Evolutionary conservation across 2,329 filamentous ascomycete species (phyloP), one percentile per base, ranked within the genome.

Genomic region (Chalara sp.): DNA sequence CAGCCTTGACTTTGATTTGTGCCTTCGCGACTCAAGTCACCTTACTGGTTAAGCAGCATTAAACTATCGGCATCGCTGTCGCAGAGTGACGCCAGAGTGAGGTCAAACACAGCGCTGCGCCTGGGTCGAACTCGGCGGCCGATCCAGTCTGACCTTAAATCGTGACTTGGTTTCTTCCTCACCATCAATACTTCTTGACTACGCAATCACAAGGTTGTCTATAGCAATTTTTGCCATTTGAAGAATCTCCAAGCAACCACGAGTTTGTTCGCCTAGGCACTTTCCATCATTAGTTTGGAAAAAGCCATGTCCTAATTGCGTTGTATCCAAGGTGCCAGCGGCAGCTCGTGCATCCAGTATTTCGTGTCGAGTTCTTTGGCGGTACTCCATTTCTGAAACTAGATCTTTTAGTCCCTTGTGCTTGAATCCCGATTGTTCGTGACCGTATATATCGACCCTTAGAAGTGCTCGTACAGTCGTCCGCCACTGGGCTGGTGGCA

Each of bases 361-460:
- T 3, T 72, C 70, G 58, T 83, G 79, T 2, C 80, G 67, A 45
- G 62, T 64, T 31, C 65, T 67, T 21, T 73, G 75, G 39, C 73
- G 71, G 54, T 73, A 69, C 58, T 83, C 78, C 65, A 84, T 72
- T 53, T 73, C 65, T 8, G 64, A 59, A 31, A 83, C 70, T 35
- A 83, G 73, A 48, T 80, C 78, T 59, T 70, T 76, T 4, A 84
- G 67, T 0, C 79, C 79, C 28, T 73, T 67, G 43, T 77, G 74
- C 31, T 59, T 57, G 44, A 62, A 58, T 13, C 51, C 52, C 13
- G 41, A 39, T 32, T 59, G 56, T 12, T 58, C 58, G 31, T 78
- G 60, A 0, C 80, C 80, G 61, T 83, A 81, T 6, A 84, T 73
- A 58, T 84, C 80, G 10, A 77, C 58, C 52, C 73, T 74, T 13